A percentile compares a stretch with the other conserved stretches of the same genome.
Conservation (phyloP, 495 filamentous ascomycete species). For the Tuber brumale region DNA sequence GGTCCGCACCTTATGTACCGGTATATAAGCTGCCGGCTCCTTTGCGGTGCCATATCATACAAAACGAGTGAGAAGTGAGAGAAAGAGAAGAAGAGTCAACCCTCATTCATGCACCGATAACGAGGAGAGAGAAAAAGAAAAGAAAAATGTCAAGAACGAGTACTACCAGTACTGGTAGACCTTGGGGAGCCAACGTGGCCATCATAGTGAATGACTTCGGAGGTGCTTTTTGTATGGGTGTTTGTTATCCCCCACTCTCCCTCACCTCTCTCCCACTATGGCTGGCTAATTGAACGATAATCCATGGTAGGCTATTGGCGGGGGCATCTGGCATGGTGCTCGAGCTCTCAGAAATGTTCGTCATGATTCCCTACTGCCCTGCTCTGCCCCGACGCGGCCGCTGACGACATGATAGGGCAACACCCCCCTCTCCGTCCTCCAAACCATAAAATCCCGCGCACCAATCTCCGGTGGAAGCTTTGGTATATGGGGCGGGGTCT, state of each 20-base stretch:
- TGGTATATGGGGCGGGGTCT: conserved; percentile 91
- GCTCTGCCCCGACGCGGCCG: neutral
- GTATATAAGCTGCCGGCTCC: neutral
- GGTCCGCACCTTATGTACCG: neutral
- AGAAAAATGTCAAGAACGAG: neutral
- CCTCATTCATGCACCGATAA: neutral
- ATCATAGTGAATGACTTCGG: conserved; percentile 94
- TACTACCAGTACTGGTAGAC: neutral
- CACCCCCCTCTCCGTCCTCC: conserved; percentile 54
- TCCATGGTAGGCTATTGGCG: conserved; percentile 66
- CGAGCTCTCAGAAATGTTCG: conserved; percentile 82
- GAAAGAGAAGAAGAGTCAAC: neutral
- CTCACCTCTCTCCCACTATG: conserved; percentile 8
- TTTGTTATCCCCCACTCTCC: conserved; percentile 49
- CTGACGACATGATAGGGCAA: neutral
- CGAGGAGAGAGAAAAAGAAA: too few relatives aligned
- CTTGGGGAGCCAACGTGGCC: neutral
- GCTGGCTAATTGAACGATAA: conserved; percentile 6
- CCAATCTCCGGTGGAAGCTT: conserved; percentile 97
- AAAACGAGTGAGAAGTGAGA: neutral
- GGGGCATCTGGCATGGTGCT: conserved; percentile 94
- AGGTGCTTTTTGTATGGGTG: conserved; percentile 95
- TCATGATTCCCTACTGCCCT: conserved; percentile 37
- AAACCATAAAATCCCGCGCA: conserved; percentile 92
- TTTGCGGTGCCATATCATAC: neutral